A percentile compares a stretch with the other conserved stretches of the same genome.
phyloP scores from a whole-genome alignment of 768 basidiomycete genomes.

The Naematelia aurantialba region DNA sequence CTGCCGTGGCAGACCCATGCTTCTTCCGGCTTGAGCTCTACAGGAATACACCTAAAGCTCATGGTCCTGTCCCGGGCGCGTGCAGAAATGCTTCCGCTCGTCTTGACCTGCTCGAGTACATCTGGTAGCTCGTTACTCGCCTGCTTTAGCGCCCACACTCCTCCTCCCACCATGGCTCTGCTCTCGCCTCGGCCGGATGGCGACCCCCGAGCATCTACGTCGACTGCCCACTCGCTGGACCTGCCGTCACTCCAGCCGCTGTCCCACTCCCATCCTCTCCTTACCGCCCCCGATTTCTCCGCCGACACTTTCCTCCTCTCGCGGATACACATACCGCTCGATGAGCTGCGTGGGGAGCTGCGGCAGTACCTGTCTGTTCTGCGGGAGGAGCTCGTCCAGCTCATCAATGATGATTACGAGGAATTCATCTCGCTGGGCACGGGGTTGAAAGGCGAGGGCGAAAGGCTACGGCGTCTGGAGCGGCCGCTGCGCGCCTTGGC shows the following conservation, averaged over 20 bases:
- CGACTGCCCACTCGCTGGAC: constrained; percentile 31
- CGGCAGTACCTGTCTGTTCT: constrained; percentile 74
- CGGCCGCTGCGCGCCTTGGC: constrained; percentile 57
- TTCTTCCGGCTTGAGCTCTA: too few species aligned
- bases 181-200: not conserved
- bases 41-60: too few species aligned
- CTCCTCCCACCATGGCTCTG: not conserved
- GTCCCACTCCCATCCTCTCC: constrained; percentile 71
- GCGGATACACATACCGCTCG: constrained; percentile 74
- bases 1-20: too few species aligned
- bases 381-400: constrained; percentile 87
- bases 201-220: constrained; percentile 7
- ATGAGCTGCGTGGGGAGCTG: constrained; percentile 81
- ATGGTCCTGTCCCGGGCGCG: too few species aligned
- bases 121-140: not conserved
- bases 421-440: constrained; percentile 95
- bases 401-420: constrained; percentile 97
- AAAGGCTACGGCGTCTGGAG: constrained; percentile 65
- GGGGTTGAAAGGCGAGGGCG: constrained; percentile 79
- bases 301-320: constrained; percentile 85
- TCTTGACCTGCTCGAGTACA: not conserved
- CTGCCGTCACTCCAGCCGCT: constrained; percentile 59
- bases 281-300: constrained; percentile 68
- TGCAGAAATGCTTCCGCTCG: not conserved
- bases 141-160: not conserved